These are phyloP conservation scores for Globisporangium orthogonon DNA, from an alignment of 352 stramenopile genomes.

Conservation along the genomic window DNA sequence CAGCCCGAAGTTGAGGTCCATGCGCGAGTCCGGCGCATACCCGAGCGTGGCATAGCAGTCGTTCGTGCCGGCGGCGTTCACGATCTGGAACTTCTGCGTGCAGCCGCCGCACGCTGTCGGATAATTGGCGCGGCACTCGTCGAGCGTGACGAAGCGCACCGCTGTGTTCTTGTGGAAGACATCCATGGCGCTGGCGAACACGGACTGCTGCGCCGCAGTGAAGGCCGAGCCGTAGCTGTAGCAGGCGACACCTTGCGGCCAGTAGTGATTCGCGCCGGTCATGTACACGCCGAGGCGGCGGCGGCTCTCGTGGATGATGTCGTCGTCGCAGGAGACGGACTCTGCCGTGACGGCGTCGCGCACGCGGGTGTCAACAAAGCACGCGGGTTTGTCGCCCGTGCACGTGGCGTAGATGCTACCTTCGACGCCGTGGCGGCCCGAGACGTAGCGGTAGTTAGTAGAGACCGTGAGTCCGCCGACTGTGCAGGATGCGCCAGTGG, in stretches of 20 bases:
- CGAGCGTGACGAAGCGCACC: slow-evolving; percentile 28
- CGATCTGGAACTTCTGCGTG: slow-evolving; percentile 28
- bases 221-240: slow-evolving; percentile 25
- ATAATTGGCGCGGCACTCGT: slow-evolving; percentile 22
- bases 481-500: slow-evolving; percentile 3
- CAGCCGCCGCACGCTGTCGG: slow-evolving; percentile 30
- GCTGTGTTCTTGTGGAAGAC: slow-evolving; percentile 27
- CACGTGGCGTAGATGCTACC: slow-evolving; percentile 41
- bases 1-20: slow-evolving; percentile 38
- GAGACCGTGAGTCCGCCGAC: slow-evolving; percentile 14
- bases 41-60: slow-evolving; percentile 39
- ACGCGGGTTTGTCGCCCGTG: slow-evolving; percentile 15
- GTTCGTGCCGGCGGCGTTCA: slow-evolving; percentile 16
- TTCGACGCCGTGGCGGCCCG: slow-evolving; percentile 21
- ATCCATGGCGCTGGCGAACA: slow-evolving; percentile 31
- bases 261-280: slow-evolving; percentile 21
- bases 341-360: slow-evolving; percentile 20
- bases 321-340: slow-evolving; percentile 21
- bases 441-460: slow-evolving; percentile 25
- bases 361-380: slow-evolving; percentile 28
- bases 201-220: slow-evolving; percentile 20
- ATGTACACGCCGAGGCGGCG: slow-evolving; percentile 32
- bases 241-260: slow-evolving; percentile 34
- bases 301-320: slow-evolving; percentile 29
- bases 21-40: slow-evolving; percentile 26